Conservation (phyloP, 768 basidiomycete species). For the Lyophyllum shimeji region DNA sequence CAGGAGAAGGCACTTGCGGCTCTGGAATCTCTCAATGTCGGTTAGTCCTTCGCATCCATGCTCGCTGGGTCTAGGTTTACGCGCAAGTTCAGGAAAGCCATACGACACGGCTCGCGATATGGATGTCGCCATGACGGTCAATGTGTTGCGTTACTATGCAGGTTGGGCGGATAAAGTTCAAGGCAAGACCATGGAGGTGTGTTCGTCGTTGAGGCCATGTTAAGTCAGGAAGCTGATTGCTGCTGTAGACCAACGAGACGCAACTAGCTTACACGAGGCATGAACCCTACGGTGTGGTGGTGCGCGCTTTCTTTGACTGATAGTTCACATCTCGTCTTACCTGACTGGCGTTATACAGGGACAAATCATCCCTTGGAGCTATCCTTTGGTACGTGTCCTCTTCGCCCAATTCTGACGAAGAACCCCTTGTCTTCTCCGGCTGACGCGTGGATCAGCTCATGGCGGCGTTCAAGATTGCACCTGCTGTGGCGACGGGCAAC, state of each 20-base stretch:
- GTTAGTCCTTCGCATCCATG: slow-evolving; percentile 8
- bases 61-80: neutral
- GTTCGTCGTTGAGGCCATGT: neutral
- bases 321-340: neutral
- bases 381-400: slow-evolving; percentile 23
- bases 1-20: slow-evolving; percentile 25
- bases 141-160: slow-evolving; percentile 72
- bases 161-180: slow-evolving; percentile 89
- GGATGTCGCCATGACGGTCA: slow-evolving; percentile 51
- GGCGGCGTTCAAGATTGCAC: slow-evolving; percentile 26
- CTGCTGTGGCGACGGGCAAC: slow-evolving; percentile 46
- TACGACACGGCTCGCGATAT: slow-evolving; percentile 36
- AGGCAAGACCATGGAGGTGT: slow-evolving; percentile 70
- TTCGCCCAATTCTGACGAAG: neutral
- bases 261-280: slow-evolving; percentile 32
- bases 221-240: neutral
- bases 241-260: slow-evolving; percentile 23
- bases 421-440: too few species aligned
- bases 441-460: slow-evolving; percentile 13
- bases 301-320: slow-evolving; percentile 6
- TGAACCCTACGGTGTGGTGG: slow-evolving; percentile 55
- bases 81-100: slow-evolving; percentile 46
- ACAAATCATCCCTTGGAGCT: slow-evolving; percentile 59
- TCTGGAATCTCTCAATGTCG: slow-evolving; percentile 23
- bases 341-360: slow-evolving; percentile 17